phyloP scores from a whole-genome alignment of 768 basidiomycete species.

The Hygrocybe coccinea region DNA sequence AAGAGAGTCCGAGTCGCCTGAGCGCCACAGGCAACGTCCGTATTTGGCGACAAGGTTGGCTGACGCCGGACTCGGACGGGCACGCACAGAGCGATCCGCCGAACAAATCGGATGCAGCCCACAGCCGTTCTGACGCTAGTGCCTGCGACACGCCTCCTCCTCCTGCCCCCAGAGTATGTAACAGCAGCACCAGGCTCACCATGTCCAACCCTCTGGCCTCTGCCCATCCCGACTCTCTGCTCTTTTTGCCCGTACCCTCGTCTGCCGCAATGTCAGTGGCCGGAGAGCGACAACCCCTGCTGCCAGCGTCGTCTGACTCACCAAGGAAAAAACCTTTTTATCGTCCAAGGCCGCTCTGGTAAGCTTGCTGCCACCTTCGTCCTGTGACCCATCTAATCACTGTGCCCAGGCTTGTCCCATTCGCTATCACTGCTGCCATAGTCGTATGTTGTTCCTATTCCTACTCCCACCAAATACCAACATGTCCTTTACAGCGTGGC shows the following conservation, averaged over 20 bases:
- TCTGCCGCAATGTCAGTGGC: not conserved
- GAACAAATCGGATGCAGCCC: too few relatives aligned
- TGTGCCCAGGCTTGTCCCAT: constrained; percentile 65
- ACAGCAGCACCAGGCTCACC: too few relatives aligned
- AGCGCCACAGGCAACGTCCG: not conserved
- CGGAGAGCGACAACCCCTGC: constrained; percentile 13
- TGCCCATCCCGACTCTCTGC: not conserved
- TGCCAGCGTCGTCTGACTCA: constrained; percentile 11
- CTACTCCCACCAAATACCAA: not conserved
- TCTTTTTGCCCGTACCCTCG: not conserved
- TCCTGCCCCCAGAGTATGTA: too few relatives aligned
- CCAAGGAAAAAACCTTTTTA: constrained; percentile 44
- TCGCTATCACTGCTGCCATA: constrained; percentile 60
- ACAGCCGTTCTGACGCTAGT: too few relatives aligned
- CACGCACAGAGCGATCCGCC: too few relatives aligned
- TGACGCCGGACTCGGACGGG: too few relatives aligned
- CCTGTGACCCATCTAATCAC: constrained; percentile 7
- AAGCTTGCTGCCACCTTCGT: constrained; percentile 9
- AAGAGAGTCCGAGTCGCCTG: not conserved
- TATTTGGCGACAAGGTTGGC: too few relatives aligned
- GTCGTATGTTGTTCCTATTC: constrained; percentile 45
- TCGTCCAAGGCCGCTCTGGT: constrained; percentile 50
- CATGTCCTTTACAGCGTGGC: constrained; percentile 51
- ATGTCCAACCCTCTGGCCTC: not conserved
- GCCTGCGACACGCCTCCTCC: too few relatives aligned